These are phyloP conservation scores for Clohesyomyces aquaticus DNA, from an alignment of 495 filamentous ascomycete species.

Conservation along the genomic window DNA sequence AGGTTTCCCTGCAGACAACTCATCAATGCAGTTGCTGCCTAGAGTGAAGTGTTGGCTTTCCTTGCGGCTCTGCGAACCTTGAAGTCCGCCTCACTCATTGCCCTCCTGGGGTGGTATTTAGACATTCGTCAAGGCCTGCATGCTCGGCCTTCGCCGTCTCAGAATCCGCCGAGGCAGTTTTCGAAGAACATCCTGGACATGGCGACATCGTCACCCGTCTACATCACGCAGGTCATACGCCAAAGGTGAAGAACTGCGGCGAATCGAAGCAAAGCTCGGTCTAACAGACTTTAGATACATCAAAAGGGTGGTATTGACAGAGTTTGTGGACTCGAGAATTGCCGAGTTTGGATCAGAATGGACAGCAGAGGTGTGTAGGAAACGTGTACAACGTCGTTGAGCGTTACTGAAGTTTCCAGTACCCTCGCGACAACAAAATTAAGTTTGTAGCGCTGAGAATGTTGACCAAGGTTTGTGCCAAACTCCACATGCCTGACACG, in stretches of 20 bases:
- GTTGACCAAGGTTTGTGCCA: conserved; percentile 17
- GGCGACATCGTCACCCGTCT: neutral
- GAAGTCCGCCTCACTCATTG: too few relatives aligned
- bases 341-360: conserved; percentile 21
- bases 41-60: neutral
- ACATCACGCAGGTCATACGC: neutral
- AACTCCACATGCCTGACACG: too few relatives aligned
- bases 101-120: too few relatives aligned
- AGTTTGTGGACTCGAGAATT: conserved; percentile 13
- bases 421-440: conserved; percentile 12
- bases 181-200: neutral
- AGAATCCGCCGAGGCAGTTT: neutral
- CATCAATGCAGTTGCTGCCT: neutral
- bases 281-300: conserved; percentile 12
- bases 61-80: too few relatives aligned
- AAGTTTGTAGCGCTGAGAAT: conserved; percentile 12
- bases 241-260: neutral
- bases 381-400: neutral
- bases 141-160: too few relatives aligned
- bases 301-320: conserved; percentile 2
- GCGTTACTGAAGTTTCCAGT: neutral
- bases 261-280: neutral
- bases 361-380: conserved; percentile 6
- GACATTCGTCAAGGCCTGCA: too few relatives aligned
- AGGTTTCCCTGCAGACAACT: neutral